Evolutionary conservation across 148 eudicot species (phyloP).

Genomic region (Cornus kousa): DNA sequence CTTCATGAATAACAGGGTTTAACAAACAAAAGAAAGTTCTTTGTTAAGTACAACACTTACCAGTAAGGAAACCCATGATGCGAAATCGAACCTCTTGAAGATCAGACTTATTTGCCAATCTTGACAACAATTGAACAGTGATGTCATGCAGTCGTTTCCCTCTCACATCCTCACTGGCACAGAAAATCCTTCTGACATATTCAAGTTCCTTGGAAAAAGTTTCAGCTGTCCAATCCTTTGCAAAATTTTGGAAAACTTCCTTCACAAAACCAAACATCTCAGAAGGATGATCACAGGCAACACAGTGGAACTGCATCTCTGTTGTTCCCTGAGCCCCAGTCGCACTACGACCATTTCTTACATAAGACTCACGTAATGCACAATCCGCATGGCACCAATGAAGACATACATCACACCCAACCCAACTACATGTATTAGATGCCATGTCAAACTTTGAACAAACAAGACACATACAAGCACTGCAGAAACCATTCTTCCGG

Average conservation of each 20-base stretch:
- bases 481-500: conserved; percentile 74
- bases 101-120: conserved; percentile 55
- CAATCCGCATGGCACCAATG: conserved; percentile 99
- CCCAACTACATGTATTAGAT: conserved; percentile 97
- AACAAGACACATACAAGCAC: conserved; percentile 90
- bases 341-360: conserved; percentile 79
- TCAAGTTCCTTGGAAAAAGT: conserved; percentile 77
- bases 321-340: conserved; percentile 47
- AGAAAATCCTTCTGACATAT: conserved; percentile 74
- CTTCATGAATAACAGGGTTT: background rate
- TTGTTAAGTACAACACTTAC: conserved; percentile 32
- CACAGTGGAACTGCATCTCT: conserved; percentile 96
- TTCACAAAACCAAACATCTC: conserved; percentile 99
- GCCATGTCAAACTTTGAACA: conserved; percentile 96
- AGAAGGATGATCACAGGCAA: conserved; percentile 92
- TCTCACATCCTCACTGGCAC: conserved; percentile 68
- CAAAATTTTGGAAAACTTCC: conserved; percentile 87
- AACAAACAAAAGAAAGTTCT: background rate
- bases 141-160: conserved; percentile 70
- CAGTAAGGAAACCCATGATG: conserved; percentile 58
- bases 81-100: conserved; percentile 56
- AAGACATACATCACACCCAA: conserved; percentile 91
- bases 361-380: conserved; percentile 65
- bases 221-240: conserved; percentile 69
- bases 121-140: conserved; percentile 59